Evolutionary conservation across 768 basidiomycete genomes (phyloP).

Genomic region (Stropharia rugosoannulata): DNA sequence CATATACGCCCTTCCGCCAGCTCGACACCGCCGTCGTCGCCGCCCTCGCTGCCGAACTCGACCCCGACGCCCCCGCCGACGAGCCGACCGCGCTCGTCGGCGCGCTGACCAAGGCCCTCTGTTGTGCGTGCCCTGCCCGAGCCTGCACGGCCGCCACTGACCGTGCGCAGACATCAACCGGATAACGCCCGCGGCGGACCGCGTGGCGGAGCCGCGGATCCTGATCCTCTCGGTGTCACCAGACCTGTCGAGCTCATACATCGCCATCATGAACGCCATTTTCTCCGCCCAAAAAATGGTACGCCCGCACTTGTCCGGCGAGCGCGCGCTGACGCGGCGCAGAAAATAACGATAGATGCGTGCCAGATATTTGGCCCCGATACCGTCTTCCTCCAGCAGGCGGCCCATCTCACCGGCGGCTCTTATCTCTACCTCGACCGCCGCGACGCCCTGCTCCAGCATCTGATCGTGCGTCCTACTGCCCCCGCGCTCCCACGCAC

Average conservation of each 20-base stretch:
- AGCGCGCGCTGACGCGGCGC: constrained; percentile 9
- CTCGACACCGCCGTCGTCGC: constrained; percentile 68
- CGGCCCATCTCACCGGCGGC: constrained; percentile 92
- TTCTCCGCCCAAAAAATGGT: constrained; percentile 98
- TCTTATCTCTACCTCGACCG: constrained; percentile 86
- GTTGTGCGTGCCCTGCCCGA: constrained; percentile 54
- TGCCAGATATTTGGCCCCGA: constrained; percentile 89
- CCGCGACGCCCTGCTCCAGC: constrained; percentile 87
- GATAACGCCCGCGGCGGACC: constrained; percentile 25
- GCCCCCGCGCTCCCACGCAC: constrained; percentile 1
- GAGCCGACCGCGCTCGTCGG: constrained; percentile 69
- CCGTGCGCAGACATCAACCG: constrained; percentile 38
- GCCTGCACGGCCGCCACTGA: constrained; percentile 1
- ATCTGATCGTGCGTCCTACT: constrained; percentile 61
- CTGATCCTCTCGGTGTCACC: constrained; percentile 89
- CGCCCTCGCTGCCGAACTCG: constrained; percentile 63
- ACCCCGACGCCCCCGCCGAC: constrained; percentile 43
- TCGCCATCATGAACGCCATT: constrained; percentile 98
- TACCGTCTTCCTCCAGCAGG: constrained; percentile 96
- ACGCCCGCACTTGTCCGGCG: constrained; percentile 23
- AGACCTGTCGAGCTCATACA: constrained; percentile 87
- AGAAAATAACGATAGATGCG: constrained; percentile 98
- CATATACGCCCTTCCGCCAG: constrained; percentile 80
- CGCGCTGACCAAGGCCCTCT: constrained; percentile 89
- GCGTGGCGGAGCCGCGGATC: constrained; percentile 36